Evolutionary conservation across 208 protist genomes (phyloP).

Genomic region (Trypanosomatidae sp.): DNA sequence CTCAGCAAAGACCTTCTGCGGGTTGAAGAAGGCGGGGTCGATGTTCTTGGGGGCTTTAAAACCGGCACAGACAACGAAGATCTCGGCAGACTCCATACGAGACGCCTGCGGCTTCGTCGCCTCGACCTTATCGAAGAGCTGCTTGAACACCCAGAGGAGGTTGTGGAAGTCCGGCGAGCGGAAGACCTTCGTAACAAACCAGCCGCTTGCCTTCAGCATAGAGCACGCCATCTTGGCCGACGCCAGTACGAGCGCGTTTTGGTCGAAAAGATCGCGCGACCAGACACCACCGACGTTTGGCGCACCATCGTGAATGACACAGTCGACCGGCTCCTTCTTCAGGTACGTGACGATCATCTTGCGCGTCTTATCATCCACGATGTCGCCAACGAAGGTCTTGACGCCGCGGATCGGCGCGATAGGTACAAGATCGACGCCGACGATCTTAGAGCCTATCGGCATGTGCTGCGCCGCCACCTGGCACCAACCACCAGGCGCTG

Average conservation of each 20-base stretch:
- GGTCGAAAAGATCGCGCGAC: slow-evolving; percentile 98
- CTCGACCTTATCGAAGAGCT: slow-evolving; percentile 99
- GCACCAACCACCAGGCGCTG: slow-evolving; percentile 98
- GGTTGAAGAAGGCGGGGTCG: slow-evolving; percentile 96
- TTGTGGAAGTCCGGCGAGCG: slow-evolving; percentile 98
- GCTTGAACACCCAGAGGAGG: slow-evolving; percentile 98
- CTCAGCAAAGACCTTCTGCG: slow-evolving; percentile 95
- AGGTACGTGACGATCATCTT: slow-evolving; percentile 93
- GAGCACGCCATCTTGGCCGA: slow-evolving; percentile 96
- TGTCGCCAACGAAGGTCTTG: slow-evolving; percentile 97
- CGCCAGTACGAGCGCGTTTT: slow-evolving; percentile 95
- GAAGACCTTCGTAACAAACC: slow-evolving; percentile 99
- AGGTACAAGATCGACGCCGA: slow-evolving; percentile 98
- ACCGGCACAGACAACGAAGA: slow-evolving; percentile 98
- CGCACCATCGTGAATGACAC: slow-evolving; percentile 99
- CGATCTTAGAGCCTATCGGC: slow-evolving; percentile 94
- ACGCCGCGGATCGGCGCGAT: slow-evolving; percentile 98
- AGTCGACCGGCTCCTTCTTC: slow-evolving; percentile 93
- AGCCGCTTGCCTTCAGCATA: slow-evolving; percentile 91
- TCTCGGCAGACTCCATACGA: slow-evolving; percentile 98
- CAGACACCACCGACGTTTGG: slow-evolving; percentile 99
- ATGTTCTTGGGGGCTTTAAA: slow-evolving; percentile 96
- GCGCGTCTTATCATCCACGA: slow-evolving; percentile 98
- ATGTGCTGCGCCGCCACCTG: slow-evolving; percentile 97
- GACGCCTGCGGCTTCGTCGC: slow-evolving; percentile 98